Conservation (phyloP, 164 flowering plant species). For the Tinospora cordifolia region DNA sequence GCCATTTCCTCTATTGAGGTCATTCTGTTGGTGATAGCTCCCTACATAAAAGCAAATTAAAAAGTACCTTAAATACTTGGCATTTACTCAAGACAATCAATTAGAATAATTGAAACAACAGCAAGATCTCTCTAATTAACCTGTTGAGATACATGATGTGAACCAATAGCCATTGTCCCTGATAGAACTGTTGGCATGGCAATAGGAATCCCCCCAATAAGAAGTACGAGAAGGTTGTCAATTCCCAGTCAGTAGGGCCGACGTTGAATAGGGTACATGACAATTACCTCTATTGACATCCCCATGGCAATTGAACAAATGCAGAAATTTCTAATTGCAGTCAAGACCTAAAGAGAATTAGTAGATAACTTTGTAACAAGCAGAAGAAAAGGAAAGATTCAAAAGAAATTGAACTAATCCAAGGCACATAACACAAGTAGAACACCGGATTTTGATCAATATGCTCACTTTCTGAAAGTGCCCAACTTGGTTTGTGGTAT, state of each 20-base stretch:
- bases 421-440: neutral
- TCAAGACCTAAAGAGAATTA: conserved; percentile 49
- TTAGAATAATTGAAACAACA: neutral
- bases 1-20: conserved; percentile 99
- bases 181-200: conserved; percentile 93
- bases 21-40: conserved; percentile 97
- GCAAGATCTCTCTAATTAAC: conserved; percentile 21
- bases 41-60: conserved; percentile 34
- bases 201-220: conserved; percentile 89
- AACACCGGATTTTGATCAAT: neutral
- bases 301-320: conserved; percentile 85
- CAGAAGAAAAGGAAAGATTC: neutral
- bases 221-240: conserved; percentile 74
- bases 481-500: conserved; percentile 74
- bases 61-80: neutral
- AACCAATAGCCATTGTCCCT: conserved; percentile 88
- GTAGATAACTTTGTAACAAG: neutral
- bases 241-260: conserved; percentile 68
- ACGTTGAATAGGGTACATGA: conserved; percentile 72
- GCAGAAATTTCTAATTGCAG: conserved; percentile 83
- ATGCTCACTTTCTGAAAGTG: conserved; percentile 69
- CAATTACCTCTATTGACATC: conserved; percentile 64
- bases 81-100: neutral
- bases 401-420: neutral
- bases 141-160: conserved; percentile 80